phyloP scores from a whole-genome alignment of 2,329 filamentous ascomycete genomes.

The Westerdykella ornata region DNA sequence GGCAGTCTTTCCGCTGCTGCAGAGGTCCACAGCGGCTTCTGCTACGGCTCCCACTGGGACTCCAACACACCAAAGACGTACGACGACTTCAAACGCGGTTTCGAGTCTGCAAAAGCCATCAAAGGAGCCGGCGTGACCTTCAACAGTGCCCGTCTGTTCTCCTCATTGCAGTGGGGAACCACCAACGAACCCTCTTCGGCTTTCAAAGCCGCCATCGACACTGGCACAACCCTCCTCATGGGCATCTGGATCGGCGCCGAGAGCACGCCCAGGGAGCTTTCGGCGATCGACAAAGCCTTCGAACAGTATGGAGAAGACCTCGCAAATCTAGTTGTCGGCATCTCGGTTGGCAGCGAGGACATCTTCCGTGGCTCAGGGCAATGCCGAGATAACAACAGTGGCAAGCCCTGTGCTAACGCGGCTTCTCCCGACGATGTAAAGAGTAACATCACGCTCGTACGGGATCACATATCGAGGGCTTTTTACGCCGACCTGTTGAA shows the following conservation, averaged over 20 bases:
- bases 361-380: slow-evolving; percentile 59
- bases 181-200: slow-evolving; percentile 54
- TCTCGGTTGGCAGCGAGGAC: slow-evolving; percentile 34
- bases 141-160: slow-evolving; percentile 63
- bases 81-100: slow-evolving; percentile 18
- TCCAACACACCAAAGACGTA: slow-evolving; percentile 14
- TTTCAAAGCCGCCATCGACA: slow-evolving; percentile 30
- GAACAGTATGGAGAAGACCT: slow-evolving; percentile 44
- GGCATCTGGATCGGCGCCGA: slow-evolving; percentile 26
- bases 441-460: slow-evolving; percentile 43
- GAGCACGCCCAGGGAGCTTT: slow-evolving; percentile 17
- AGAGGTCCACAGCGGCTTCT: slow-evolving; percentile 24
- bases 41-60: slow-evolving; percentile 24
- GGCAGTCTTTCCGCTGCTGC: slow-evolving; percentile 2
- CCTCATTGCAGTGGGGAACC: slow-evolving; percentile 48
- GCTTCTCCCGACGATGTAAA: slow-evolving; percentile 58
- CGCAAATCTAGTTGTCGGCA: slow-evolving; percentile 37
- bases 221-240: slow-evolving; percentile 26
- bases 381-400: background rate
- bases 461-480: slow-evolving; percentile 52
- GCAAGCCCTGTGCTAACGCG: slow-evolving; percentile 25
- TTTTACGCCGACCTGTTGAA: slow-evolving; percentile 40
- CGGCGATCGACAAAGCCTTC: slow-evolving; percentile 27
- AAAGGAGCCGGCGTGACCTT: slow-evolving; percentile 47
- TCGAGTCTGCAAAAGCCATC: slow-evolving; percentile 19